Evolutionary conservation across 2,329 filamentous ascomycete species (phyloP), one percentile per base, ranked within the genome.

Genomic region (Fonsecaea nubica): DNA sequence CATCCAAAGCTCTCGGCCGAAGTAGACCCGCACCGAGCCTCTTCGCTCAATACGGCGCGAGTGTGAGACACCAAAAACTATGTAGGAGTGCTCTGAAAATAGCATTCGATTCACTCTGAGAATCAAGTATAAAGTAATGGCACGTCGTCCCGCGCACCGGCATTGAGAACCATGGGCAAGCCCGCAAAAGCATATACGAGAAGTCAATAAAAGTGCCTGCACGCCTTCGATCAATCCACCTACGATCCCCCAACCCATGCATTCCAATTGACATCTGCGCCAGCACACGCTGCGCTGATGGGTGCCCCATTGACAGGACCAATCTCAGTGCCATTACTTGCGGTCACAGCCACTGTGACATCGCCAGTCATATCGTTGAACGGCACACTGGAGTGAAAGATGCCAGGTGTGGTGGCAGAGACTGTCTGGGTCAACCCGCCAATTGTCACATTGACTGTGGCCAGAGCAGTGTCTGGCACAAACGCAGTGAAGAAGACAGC

Each of bases 311-410:
- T 33, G 32, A 61, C 58, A 10, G 45, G 58, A 15, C 58, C 58
- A 18, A 54, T 21, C 48, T 61, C 48, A 10, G 58, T 61, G 21
- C 48, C 58, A 53, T 61, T 48, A 10, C 45, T 53, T 3, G 58
- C 45, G 38, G 58, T 35, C 40, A 61, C 21, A 18, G 45, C 33
- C 33, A 61, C 58, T 12, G 12, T 53, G 15, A 48, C 58, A 53
- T 61, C 48, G n/a, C 58, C 48, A 4, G 45, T 50, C 45, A 61
- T 40, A 15, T 40, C 45, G 21, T 30, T 40, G n/a, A 61, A 61
- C 10, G 58, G 45, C 58, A 61, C 58, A 13, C n/a, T 61, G n/a
- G 58, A 61, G 35, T 61, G 58, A 21, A 61, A 61, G 33, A 61
- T 61, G 5, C 58, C 58, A 6, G 58, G 48, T 15, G 45, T 25